A percentile compares a stretch with the other conserved stretches of the same genome.
Evolutionary conservation across 2,329 filamentous ascomycete genomes (phyloP).

Genomic region (Penicillium brasilianum): DNA sequence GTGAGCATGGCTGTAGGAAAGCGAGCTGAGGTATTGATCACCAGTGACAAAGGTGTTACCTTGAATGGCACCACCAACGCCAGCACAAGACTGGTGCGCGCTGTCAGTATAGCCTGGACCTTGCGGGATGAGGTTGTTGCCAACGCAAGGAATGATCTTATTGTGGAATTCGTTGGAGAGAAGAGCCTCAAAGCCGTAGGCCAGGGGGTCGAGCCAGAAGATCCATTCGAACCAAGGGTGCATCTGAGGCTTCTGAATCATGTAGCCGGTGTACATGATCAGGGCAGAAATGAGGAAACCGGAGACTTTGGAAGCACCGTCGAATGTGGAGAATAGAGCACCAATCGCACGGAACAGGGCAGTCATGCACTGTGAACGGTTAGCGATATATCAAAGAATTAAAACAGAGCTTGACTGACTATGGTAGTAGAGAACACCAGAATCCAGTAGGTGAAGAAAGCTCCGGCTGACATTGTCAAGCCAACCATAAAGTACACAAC

Average conservation of each 20-base stretch:
- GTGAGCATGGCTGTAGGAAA: slow-evolving; percentile 59
- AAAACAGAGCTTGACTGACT: slow-evolving; percentile 39
- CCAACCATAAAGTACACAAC: slow-evolving; percentile 69
- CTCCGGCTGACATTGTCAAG: slow-evolving; percentile 55
- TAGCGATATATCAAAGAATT: slow-evolving; percentile 12
- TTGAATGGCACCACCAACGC: slow-evolving; percentile 59
- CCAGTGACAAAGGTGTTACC: slow-evolving; percentile 60
- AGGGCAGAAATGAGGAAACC: slow-evolving; percentile 45
- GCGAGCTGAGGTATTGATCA: slow-evolving; percentile 61
- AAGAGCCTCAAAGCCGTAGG: slow-evolving; percentile 47
- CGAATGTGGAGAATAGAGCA: slow-evolving; percentile 62
- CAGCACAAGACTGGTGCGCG: slow-evolving; percentile 48
- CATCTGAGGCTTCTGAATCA: slow-evolving; percentile 54
- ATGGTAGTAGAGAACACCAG: slow-evolving; percentile 59
- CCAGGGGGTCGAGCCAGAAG: slow-evolving; percentile 47
- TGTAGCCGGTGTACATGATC: slow-evolving; percentile 51
- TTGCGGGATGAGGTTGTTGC: slow-evolving; percentile 41
- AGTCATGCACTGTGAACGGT: slow-evolving; percentile 56
- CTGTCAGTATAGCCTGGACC: slow-evolving; percentile 40
- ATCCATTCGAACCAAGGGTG: slow-evolving; percentile 60
- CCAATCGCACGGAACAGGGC: slow-evolving; percentile 63
- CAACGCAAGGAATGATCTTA: slow-evolving; percentile 44
- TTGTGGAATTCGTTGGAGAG: slow-evolving; percentile 45
- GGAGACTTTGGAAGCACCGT: slow-evolving; percentile 62
- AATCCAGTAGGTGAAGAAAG: slow-evolving; percentile 68